Evolutionary conservation across 345 rosid species (phyloP), one percentile per base, ranked within the genome.

Genomic region (Gossypium thurberi): DNA sequence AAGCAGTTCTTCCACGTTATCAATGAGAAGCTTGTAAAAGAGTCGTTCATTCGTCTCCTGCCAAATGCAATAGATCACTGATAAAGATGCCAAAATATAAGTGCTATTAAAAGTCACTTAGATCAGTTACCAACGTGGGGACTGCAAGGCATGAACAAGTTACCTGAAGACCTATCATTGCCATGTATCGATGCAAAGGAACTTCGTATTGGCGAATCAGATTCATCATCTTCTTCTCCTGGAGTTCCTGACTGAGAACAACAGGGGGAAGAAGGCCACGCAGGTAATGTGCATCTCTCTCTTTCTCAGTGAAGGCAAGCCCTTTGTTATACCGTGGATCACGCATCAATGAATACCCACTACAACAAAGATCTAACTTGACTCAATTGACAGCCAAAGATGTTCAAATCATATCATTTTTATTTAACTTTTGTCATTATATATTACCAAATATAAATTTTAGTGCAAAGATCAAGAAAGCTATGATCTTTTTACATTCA

Each of bases 91-190:
- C 67, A 8, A 62, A n/a, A 7, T 53, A 52, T n/a, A n/a, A 50
- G 4, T 42, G 51, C 5, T 21, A 57, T 40, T 14, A 10, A 10
- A 8, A 37, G 40, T 33, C n/a, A 15, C 8, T 43, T 47, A 14
- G 14, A 47, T 47, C 26, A 52, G n/a, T 64, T 37, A 14, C 40
- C 61, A 55, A 6, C 2, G 18, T 46, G 65, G 42, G 53, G 40
- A 58, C 43, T 42, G 51, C 11, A 77, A 57, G 44, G 65, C 69
- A 65, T 17, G 40, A 63, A 66, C 10, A 74, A 8, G 1, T 56
- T 65, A 93, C 98, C 93, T 95, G 98, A 66, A 95, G 99, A 80
- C 92, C 99, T 97, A 92, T 88, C 88, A 95, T 84, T 44, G 98
- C 97, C 79, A 92, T 81, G 77, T 92, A 95, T 67, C 90, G 88